Evolutionary conservation across 495 filamentous ascomycete species (phyloP), one percentile per base, ranked within the genome.

Genomic region (Thermothielavioides terrestris): DNA sequence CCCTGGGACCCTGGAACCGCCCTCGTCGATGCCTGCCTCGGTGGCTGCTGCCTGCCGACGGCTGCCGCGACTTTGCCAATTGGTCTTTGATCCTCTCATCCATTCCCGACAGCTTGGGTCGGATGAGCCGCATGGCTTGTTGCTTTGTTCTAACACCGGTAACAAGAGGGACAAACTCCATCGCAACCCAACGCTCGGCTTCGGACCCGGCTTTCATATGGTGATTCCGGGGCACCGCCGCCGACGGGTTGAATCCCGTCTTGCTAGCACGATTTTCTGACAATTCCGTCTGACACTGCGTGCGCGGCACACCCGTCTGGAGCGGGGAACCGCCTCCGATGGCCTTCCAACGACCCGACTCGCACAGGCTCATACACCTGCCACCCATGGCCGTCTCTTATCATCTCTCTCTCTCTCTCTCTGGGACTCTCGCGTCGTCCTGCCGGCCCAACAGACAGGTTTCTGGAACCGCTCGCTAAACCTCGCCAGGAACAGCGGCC

Each of bases 1-100:
- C 21, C 3, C 8, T 4, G 9, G 12, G 18, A 30, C 20, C 15
- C 9, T 11, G n/a, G 3, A 25, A 3, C 20, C 2, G 7, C 43
- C 22, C 32, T 27, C 50, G 35, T 35, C 34, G 20, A 28, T 37
- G 42, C 22, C n/a, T n/a, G n/a, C n/a, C n/a, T n/a, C n/a, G n/a
- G n/a, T n/a, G n/a, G n/a, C n/a, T n/a, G n/a, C n/a, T n/a, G n/a
- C n/a, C 42, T 55, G 54, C 54, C 49, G 39, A 38, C 28, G 25
- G 27, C 31, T 55, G 52, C 52, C 49, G 36, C 17, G 22, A 20
- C 34, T 26, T 10, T 54, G 49, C 49, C 52, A 55, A 55, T 59
- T 55, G 56, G 51, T 23, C 21, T 52, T 10, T 25, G 11, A 4
- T 10, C 11, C 27, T 41, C n/a, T 30, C 14, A 20, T 32, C 7